These are phyloP conservation scores for Lecanicillium sp. DNA, from an alignment of 2,329 filamentous ascomycete genomes.

Conservation along the genomic window DNA sequence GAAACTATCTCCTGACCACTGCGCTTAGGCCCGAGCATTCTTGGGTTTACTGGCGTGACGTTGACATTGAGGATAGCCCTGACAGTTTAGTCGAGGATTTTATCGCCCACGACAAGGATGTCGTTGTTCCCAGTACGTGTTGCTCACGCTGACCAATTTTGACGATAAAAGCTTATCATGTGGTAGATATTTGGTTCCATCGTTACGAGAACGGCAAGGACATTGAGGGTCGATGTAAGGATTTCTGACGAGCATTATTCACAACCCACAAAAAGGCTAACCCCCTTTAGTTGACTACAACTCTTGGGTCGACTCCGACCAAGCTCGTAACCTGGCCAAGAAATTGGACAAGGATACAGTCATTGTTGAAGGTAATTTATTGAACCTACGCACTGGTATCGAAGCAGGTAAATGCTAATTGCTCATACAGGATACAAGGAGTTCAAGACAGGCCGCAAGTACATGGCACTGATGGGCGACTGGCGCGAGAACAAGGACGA, in stretches of 20 bases:
- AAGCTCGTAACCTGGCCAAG: constrained; percentile 66
- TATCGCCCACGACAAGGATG: constrained; percentile 83
- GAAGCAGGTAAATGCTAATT: constrained; percentile 10
- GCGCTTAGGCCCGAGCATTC: constrained; percentile 89
- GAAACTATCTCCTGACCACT: constrained; percentile 82
- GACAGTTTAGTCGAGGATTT: constrained; percentile 88
- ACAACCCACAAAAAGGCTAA: constrained; percentile 11
- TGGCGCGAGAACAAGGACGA: constrained; percentile 88
- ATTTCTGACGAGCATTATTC: background rate
- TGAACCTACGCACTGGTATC: background rate
- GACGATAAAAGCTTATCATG: constrained; percentile 15
- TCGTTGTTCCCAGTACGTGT: constrained; percentile 84
- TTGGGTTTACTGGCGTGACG: constrained; percentile 98
- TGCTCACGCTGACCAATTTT: background rate
- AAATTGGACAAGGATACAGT: constrained; percentile 72
- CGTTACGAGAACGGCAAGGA: constrained; percentile 72
- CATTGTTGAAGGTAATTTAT: constrained; percentile 69
- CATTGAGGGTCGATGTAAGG: constrained; percentile 89
- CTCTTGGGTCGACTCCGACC: constrained; percentile 92
- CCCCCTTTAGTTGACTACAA: constrained; percentile 79
- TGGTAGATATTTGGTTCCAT: constrained; percentile 90
- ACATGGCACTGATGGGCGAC: constrained; percentile 88
- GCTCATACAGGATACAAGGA: constrained; percentile 71
- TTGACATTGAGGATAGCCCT: constrained; percentile 90
- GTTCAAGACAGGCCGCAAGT: constrained; percentile 79